These are phyloP conservation scores for Plasmodium cynomolgi DNA, from an alignment of 169 alveolate genomes.

Conservation along the genomic window DNA sequence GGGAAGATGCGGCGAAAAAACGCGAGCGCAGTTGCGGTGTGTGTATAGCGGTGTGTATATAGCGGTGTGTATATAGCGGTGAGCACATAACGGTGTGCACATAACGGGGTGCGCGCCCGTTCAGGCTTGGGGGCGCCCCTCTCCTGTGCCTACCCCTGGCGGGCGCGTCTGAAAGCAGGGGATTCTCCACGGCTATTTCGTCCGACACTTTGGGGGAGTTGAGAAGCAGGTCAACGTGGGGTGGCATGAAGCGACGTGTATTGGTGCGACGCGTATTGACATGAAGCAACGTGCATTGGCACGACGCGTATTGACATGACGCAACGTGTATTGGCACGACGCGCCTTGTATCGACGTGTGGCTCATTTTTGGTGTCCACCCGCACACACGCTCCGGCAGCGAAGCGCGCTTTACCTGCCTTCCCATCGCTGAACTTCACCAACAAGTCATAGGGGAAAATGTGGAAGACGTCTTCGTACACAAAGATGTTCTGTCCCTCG, in stretches of 20 bases:
- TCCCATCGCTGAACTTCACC: neutral
- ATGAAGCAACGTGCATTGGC: neutral
- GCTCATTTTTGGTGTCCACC: neutral
- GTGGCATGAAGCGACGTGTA: neutral
- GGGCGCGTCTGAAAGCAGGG: constrained; percentile 17
- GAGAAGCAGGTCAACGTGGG: neutral
- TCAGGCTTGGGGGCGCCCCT: neutral
- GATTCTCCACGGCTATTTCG: constrained; percentile 40
- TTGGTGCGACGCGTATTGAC: too few species aligned
- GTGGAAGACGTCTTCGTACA: constrained; percentile 50
- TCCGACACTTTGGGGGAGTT: neutral
- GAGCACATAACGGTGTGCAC: neutral
- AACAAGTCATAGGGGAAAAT: constrained; percentile 48
- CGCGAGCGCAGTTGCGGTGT: neutral
- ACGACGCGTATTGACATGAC: neutral
- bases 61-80: neutral
- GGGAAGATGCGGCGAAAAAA: constrained; percentile 1
- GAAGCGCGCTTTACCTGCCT: constrained; percentile 19
- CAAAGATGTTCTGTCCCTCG: constrained; percentile 4
- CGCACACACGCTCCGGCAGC: neutral
- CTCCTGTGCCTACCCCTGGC: neutral
- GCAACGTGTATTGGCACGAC: neutral
- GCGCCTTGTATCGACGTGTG: neutral
- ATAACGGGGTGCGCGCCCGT: neutral
- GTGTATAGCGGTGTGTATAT: neutral